Percentiles rank a stretch among this genome's conserved stretches.
Conservation (phyloP, 2,329 filamentous ascomycete genomes). For the Malbranchea zuffiana region DNA sequence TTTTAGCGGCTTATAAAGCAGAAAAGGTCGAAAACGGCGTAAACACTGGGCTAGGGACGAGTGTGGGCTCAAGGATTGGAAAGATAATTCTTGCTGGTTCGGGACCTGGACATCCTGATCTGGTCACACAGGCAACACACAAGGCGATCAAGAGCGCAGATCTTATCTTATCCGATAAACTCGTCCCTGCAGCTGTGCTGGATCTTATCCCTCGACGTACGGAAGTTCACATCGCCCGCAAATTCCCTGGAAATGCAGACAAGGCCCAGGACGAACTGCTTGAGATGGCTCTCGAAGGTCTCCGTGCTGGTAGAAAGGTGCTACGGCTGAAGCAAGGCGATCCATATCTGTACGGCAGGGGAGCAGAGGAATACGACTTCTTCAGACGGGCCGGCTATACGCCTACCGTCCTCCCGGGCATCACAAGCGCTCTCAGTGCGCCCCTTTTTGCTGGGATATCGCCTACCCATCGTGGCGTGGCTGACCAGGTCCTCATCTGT, state of each 20-base stretch:
- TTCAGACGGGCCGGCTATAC: constrained; percentile 63
- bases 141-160: constrained; percentile 39
- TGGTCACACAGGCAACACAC: constrained; percentile 59
- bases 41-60: constrained; percentile 10
- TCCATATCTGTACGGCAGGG: constrained; percentile 89
- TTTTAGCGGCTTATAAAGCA: constrained; percentile 59
- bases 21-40: constrained; percentile 13
- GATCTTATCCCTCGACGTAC: constrained; percentile 84
- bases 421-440: constrained; percentile 78
- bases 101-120: constrained; percentile 82
- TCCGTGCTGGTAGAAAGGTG: constrained; percentile 63
- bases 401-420: constrained; percentile 69
- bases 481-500: constrained; percentile 90
- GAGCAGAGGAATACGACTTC: constrained; percentile 82
- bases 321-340: constrained; percentile 92
- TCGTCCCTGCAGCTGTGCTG: constrained; percentile 64
- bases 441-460: constrained; percentile 83
- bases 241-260: constrained; percentile 96
- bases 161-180: constrained; percentile 43
- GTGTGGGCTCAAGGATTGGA: constrained; percentile 38
- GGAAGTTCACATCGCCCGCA: constrained; percentile 81
- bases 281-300: constrained; percentile 59
- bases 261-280: constrained; percentile 84
- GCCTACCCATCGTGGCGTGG: constrained; percentile 75
- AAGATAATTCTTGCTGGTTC: constrained; percentile 81